Evolutionary conservation across 2,329 filamentous ascomycete species (phyloP), one percentile per base, ranked within the genome.

Genomic region (Coleophoma crateriformis): DNA sequence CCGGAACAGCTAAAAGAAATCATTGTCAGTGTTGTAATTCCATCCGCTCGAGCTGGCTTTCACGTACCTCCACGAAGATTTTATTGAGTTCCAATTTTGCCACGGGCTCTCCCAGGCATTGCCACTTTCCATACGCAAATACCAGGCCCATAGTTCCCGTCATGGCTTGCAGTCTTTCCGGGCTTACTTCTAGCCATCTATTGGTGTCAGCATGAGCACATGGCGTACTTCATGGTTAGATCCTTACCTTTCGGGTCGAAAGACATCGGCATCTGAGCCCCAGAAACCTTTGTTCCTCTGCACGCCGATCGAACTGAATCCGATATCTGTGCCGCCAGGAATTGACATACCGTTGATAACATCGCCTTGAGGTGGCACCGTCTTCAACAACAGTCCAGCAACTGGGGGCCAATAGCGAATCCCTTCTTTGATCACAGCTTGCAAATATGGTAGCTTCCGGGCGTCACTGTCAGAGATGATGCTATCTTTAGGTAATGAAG

Each of bases 81-180:
- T 78, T 78, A 53, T 74, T 68, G 41, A 77, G 55, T 58, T 76
- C 74, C 65, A 76, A 74, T 47, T 71, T 55, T 1, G 74, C 74
- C 47, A 78, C 71, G 1, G 68, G 61, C 57, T 67, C 71, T 12
- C 74, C 74, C n/a, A 76, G 59, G 54, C 74, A 76, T 56, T 67
- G 61, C 50, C 66, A 71, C 3, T 63, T 50, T 0, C 72, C 71
- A 20, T 67, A 65, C 2, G 69, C 64, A 48, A 73, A 73, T 0
- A 71, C 59, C 10, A 72, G 49, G 13, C 72, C 70, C 14, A 69
- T 49, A 0, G 64, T 68, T 34, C 57, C 58, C 51, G 72, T 67
- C 67, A 69, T 71, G 33, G 55, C 51, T 13, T 52, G 62, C 0
- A 63, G 42, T 27, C 60, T 63, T 19, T 68, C 68, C 1, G 57